Percentiles rank a stretch among this genome's conserved stretches.
These are phyloP conservation scores for Anacardium occidentale DNA, from an alignment of 345 rosid genomes.

Conservation along the genomic window DNA sequence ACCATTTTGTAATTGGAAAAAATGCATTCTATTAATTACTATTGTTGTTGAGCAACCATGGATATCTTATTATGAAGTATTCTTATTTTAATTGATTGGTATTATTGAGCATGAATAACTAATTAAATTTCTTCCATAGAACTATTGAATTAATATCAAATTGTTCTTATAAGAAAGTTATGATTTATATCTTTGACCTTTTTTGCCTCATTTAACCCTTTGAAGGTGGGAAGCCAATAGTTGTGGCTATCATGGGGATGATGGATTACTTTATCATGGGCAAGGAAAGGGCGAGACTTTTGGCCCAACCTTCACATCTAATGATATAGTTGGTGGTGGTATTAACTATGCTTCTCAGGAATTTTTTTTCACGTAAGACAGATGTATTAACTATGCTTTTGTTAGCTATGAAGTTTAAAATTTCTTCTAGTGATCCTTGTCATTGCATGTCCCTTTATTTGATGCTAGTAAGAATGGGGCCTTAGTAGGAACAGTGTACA, in stretches of 20 bases:
- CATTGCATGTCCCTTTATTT: slow-evolving; percentile 18
- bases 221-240: slow-evolving; percentile 94
- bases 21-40: background rate
- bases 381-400: slow-evolving; percentile 7
- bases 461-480: slow-evolving; percentile 75
- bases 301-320: slow-evolving; percentile 76
- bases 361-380: slow-evolving; percentile 93
- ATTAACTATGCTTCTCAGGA: slow-evolving; percentile 82
- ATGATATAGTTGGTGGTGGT: slow-evolving; percentile 90
- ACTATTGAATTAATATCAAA: background rate
- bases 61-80: background rate
- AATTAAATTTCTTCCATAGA: background rate
- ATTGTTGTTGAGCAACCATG: background rate
- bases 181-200: slow-evolving; percentile 1
- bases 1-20: too few species aligned
- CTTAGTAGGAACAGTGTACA: slow-evolving; percentile 59
- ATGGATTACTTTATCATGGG: slow-evolving; percentile 76
- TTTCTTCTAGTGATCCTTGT: slow-evolving; percentile 18
- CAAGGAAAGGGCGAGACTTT: slow-evolving; percentile 72
- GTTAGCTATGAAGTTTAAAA: slow-evolving; percentile 15
- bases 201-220: slow-evolving; percentile 16
- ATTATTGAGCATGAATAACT: background rate
- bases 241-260: slow-evolving; percentile 96
- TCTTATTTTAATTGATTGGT: background rate
- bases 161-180: background rate